Evolutionary conservation across 495 filamentous ascomycete species (phyloP), one percentile per base, ranked within the genome.

Genomic region (Annulohypoxylon moriforme): DNA sequence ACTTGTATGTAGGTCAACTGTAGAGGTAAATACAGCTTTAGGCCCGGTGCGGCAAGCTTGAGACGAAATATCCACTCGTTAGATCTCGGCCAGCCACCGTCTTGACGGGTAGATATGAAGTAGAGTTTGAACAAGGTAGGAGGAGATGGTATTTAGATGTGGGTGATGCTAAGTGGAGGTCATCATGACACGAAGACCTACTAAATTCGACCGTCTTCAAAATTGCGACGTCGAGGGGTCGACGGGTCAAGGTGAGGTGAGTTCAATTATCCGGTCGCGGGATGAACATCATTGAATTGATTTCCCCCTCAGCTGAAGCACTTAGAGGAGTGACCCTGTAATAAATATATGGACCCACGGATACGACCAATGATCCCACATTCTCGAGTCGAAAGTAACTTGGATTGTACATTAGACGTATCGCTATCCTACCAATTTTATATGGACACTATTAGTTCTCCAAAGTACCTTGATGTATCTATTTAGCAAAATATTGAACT

Each of bases 211-310:
- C 47, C 31, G 49, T 55, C 57, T 50, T 64, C 53, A 18, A 60
- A 60, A 72, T 72, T 72, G 69, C 69, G 69, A 72, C 69, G 69
- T 72, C 64, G 69, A 72, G 55, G 46, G 55, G 61, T 56, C 36
- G 34, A 64, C 38, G 33, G 36, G 50, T 58, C 44, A 47, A 69
- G 53, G 58, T 52, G 33, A 64, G 24, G 47, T 27, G 53, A 38
- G 36, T 62, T 38, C 58, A 72, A 72, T 72, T 72, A 68, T 72
- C 64, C 69, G 69, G 64, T 59, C 57, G 55, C 60, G 64, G 69
- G 69, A 72, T 56, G 55, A 40, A 56, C 47, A 63, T 29, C 47
- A 63, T 52, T 52, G 22, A 29, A 60, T 72, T 62, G 38, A 60
- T 38, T 50, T 60, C 69, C 69, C 69, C 69, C 64, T 68, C 64